phyloP scores from a whole-genome alignment of 2,329 filamentous ascomycete species.

The Fusarium coicis region DNA sequence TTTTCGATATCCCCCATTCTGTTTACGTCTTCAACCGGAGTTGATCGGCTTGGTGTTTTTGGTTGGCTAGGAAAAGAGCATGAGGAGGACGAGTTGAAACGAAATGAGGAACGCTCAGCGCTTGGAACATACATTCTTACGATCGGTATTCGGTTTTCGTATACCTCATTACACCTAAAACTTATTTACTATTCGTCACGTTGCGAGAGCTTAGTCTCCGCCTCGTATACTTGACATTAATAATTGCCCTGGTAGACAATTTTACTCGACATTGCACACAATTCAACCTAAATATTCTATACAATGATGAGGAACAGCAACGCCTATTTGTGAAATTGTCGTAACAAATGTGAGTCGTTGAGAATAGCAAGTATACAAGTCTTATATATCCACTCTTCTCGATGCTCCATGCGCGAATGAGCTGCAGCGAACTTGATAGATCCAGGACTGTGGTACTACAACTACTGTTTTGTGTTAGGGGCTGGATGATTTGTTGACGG shows the following conservation, averaged over 20 bases:
- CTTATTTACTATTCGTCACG: slow-evolving; percentile 44
- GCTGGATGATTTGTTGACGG: not conserved
- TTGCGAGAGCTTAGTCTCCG: slow-evolving; percentile 35
- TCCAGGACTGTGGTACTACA: not conserved
- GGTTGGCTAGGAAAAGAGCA: slow-evolving; percentile 27
- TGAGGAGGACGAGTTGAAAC: slow-evolving; percentile 26
- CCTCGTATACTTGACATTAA: slow-evolving; percentile 38
- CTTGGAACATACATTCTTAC: slow-evolving; percentile 35
- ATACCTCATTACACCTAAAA: slow-evolving; percentile 38
- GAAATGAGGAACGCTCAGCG: slow-evolving; percentile 39
- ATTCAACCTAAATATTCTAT: not conserved
- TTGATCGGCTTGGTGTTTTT: slow-evolving; percentile 45
- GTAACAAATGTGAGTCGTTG: not conserved
- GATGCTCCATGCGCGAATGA: not conserved
- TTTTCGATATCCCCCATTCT: slow-evolving; percentile 40
- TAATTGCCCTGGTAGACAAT: slow-evolving; percentile 50
- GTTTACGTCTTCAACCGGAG: slow-evolving; percentile 38
- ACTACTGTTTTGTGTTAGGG: not conserved
- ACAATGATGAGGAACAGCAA: not conserved
- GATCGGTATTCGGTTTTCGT: slow-evolving; percentile 31
- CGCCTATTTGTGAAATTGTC: not conserved
- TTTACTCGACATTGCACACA: slow-evolving; percentile 48
- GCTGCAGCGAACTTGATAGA: not conserved
- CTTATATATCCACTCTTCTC: not conserved
- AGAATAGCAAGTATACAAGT: not conserved